Base-by-base conservation (phyloP, 2,329 filamentous ascomycete species). In the Cercospora sesami region DNA sequence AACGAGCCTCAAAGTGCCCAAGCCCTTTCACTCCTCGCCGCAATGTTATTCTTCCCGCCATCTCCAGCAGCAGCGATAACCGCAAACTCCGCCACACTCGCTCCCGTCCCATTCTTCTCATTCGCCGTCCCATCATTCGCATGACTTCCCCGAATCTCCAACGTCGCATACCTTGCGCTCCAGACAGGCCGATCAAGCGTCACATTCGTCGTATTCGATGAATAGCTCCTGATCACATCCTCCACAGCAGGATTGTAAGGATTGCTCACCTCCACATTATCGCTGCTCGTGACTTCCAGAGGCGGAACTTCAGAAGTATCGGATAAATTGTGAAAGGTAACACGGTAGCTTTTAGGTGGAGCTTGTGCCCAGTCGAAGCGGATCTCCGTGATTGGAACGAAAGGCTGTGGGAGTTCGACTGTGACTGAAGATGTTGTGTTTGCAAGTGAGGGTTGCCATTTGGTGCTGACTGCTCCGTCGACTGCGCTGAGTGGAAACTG, bases 401-500 rank as follows among this genome's bases (percentile, higher is more conserved):
- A 80, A 28, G 65, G 53, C 16, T 71, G 60, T 0, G 77, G 70
- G 2, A 88, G 80, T 26, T 86, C 81, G 53, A 92, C 83, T 0
- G 86, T 87, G 14, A 91, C 74, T 4, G 84, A 85, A 30, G 85
- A 82, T 4, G 84, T 81, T 0, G 77, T 79, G 60, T 86, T 85
- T 1, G 84, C 81, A 8, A 74, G 75, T 1, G 79, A 74, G 0
- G 89, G 89, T 73, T 91, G 88, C 89, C 89, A 92, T 71, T 86
- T 86, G 0, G 89, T 91, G 18, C 85, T 86, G 5, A 86, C 81
- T 2, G 88, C 87, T 63, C 90, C 90, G 73, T 92, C 90, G 61
- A 90, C 84, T 2, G 88, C 89, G 0, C 85, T 83, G 63, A 90
- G 81, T 1, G 90, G 89, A 79, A 92, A 91, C 77, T 92, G 90